These are phyloP conservation scores for Petunia axillaris DNA, from an alignment of 257 asterid genomes.

Conservation along the genomic window DNA sequence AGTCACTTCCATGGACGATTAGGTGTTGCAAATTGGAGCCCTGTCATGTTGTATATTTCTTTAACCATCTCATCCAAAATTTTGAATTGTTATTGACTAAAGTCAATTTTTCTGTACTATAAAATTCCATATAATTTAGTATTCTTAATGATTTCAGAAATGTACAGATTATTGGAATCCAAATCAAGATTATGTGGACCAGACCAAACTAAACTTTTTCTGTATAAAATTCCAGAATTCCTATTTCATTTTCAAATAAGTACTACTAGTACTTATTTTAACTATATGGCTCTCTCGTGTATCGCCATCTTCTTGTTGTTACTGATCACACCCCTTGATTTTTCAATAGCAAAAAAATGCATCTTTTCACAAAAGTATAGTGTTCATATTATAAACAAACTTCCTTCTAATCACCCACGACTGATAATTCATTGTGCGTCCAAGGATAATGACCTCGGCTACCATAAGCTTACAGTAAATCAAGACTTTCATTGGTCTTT, in stretches of 20 bases:
- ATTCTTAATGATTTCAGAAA: too few species aligned
- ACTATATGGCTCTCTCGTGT: not conserved
- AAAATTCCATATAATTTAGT: too few species aligned
- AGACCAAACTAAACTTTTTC: not conserved
- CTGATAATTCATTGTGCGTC: not conserved
- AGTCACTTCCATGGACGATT: too few species aligned
- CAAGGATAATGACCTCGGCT: not conserved
- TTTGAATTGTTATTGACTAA: too few species aligned
- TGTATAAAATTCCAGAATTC: not conserved
- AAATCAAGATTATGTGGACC: not conserved
- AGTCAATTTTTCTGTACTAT: too few species aligned
- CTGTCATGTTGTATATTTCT: too few species aligned
- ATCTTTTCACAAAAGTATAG: not conserved
- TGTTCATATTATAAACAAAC: not conserved
- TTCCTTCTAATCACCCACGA: not conserved
- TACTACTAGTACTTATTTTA: too few species aligned
- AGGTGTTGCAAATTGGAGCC: too few species aligned
- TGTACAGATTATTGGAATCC: not conserved
- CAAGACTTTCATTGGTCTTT: not conserved
- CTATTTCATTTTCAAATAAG: too few species aligned
- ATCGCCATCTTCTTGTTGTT: not conserved
- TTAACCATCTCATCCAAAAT: too few species aligned
- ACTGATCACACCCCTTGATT: not conserved
- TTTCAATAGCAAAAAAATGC: not conserved
- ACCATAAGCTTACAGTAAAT: too few species aligned